These are phyloP conservation scores for Candida vaughaniae DNA, from an alignment of 805 yeast genomes.

Conservation along the genomic window DNA sequence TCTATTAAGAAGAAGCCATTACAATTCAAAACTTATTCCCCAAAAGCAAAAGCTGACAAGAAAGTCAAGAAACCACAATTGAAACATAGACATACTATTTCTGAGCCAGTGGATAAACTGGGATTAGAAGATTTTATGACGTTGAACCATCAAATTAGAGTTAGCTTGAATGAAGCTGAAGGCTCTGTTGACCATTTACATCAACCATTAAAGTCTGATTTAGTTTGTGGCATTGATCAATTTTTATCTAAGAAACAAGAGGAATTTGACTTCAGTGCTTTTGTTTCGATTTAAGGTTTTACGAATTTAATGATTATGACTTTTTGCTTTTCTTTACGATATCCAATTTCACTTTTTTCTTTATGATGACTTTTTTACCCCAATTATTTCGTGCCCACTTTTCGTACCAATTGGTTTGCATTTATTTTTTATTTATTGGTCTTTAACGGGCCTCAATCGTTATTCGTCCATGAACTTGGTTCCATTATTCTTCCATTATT, in stretches of 20 bases:
- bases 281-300: conserved; percentile 10
- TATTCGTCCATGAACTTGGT: conserved; percentile 8
- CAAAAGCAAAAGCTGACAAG: conserved; percentile 10
- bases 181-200: conserved; percentile 6
- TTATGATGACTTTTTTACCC: not conserved
- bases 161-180: conserved; percentile 11
- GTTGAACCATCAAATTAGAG: conserved; percentile 23
- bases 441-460: not conserved
- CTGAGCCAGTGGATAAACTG: conserved; percentile 18
- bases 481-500: conserved; percentile 6
- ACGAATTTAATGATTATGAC: not conserved
- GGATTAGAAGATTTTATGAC: conserved; percentile 31
- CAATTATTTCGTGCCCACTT: conserved; percentile 2
- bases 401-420: conserved; percentile 6
- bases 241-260: conserved; percentile 24
- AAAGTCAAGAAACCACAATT: conserved; percentile 13
- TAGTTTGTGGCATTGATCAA: conserved; percentile 20
- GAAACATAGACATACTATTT: conserved; percentile 23
- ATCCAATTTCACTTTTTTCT: no score
- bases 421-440: not conserved
- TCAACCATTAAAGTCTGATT: conserved; percentile 10
- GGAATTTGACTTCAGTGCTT: conserved; percentile 28
- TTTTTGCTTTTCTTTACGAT: not conserved
- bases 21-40: conserved; percentile 19
- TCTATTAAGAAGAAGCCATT: conserved; percentile 15